Evolutionary conservation across 2,329 filamentous ascomycete genomes (phyloP).

Genomic region (Pyricularia sp.): DNA sequence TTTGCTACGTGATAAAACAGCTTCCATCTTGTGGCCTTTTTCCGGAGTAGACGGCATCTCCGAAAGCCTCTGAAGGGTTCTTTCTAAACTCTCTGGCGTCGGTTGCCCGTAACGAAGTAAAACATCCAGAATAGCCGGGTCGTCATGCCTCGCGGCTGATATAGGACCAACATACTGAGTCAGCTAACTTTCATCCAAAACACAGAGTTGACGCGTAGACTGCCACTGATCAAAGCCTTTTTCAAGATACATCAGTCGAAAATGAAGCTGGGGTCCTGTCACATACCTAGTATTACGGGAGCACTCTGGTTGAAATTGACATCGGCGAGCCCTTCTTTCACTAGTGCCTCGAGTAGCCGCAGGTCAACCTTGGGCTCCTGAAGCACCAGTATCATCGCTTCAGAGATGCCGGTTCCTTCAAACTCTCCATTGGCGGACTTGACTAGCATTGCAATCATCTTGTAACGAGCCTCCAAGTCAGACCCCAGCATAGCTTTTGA

Average conservation of each 20-base stretch:
- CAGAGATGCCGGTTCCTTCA: constrained; percentile 23
- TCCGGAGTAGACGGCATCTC: constrained; percentile 27
- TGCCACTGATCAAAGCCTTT: not conserved
- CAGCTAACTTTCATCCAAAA: not conserved
- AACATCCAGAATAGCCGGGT: constrained; percentile 34
- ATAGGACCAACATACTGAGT: not conserved
- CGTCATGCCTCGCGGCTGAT: constrained; percentile 25
- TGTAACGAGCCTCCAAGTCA: constrained; percentile 27
- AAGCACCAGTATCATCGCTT: constrained; percentile 30
- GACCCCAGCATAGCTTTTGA: constrained; percentile 31
- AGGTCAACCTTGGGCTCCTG: constrained; percentile 34
- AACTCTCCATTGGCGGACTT: constrained; percentile 23
- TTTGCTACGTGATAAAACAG: constrained; percentile 28
- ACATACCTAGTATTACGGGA: constrained; percentile 24
- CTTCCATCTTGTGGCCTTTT: constrained; percentile 36
- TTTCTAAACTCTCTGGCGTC: constrained; percentile 26
- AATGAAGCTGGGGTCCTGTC: not conserved
- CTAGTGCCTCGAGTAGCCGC: constrained; percentile 31
- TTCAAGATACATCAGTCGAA: not conserved
- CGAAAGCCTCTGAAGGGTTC: constrained; percentile 28
- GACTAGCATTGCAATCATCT: constrained; percentile 35
- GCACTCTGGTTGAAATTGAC: constrained; percentile 34
- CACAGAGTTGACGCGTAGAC: not conserved
- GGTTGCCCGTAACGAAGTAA: constrained; percentile 34
- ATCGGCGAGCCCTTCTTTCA: constrained; percentile 39